phyloP scores from a whole-genome alignment of 2,329 filamentous ascomycete species.

The Lecanicillium sp. region DNA sequence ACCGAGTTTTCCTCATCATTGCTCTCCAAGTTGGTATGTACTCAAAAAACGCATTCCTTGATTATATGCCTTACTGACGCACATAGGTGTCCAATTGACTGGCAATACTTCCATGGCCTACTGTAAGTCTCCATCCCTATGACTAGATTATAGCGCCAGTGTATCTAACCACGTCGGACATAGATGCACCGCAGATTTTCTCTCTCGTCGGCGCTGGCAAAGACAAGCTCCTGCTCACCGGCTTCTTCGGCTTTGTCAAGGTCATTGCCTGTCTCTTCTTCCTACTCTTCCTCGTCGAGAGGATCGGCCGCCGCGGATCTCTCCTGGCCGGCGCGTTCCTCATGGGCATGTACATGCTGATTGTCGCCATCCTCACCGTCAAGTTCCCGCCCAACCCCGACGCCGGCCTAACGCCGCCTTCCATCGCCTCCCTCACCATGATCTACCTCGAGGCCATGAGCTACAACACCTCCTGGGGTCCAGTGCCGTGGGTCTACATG shows the following conservation, averaged over 20 bases:
- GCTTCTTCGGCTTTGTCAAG: constrained; percentile 45
- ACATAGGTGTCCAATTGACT: constrained; percentile 39
- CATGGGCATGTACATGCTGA: constrained; percentile 46
- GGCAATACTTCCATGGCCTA: constrained; percentile 44
- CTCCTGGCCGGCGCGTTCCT: constrained; percentile 40
- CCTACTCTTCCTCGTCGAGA: constrained; percentile 40
- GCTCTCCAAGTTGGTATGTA: too few species aligned
- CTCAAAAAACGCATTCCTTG: too few species aligned
- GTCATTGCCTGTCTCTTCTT: constrained; percentile 38
- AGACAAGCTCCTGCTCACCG: constrained; percentile 38
- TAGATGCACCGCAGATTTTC: constrained; percentile 43
- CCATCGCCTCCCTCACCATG: constrained; percentile 41
- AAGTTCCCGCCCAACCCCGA: constrained; percentile 30
- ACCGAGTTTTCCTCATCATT: too few species aligned
- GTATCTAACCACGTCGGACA: background rate
- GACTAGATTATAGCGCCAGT: too few species aligned
- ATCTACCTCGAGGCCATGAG: constrained; percentile 43
- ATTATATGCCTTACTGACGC: too few species aligned
- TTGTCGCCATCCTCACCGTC: constrained; percentile 38
- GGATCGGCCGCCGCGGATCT: constrained; percentile 37
- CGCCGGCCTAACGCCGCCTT: constrained; percentile 25
- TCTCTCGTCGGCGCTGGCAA: constrained; percentile 38
- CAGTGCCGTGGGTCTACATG: constrained; percentile 39
- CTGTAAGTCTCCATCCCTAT: constrained; percentile 29
- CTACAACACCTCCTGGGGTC: constrained; percentile 45